phyloP scores from a whole-genome alignment of 2,329 filamentous ascomycete genomes.

The Fusarium secorum region DNA sequence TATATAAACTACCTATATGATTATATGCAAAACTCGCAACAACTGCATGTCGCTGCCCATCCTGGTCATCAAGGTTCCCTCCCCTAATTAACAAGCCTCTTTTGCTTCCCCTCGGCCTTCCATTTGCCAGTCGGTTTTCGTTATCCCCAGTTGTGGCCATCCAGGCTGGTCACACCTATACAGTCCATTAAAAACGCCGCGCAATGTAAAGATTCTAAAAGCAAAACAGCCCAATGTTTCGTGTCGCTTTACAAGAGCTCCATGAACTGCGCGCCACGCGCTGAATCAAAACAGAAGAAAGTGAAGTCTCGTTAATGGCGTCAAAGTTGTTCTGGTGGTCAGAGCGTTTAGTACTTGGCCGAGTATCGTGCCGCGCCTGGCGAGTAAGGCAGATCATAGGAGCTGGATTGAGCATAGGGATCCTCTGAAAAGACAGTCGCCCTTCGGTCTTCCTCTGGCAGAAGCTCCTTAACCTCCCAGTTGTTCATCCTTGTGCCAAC shows the following conservation, averaged over 20 bases:
- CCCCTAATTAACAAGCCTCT: conserved; percentile 24
- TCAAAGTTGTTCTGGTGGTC: conserved; percentile 8
- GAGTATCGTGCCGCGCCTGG: conserved; percentile 55
- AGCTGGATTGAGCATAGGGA: conserved; percentile 64
- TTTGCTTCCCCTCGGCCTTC: conserved; percentile 2
- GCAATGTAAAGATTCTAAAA: conserved; percentile 35
- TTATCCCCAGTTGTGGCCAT: conserved; percentile 11
- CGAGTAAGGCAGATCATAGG: conserved; percentile 62
- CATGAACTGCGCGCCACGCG: conserved; percentile 13
- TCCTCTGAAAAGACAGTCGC: conserved; percentile 76
- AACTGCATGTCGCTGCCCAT: conserved; percentile 11
- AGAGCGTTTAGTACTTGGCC: conserved; percentile 52
- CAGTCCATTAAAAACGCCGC: conserved; percentile 34
- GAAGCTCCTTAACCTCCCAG: conserved; percentile 95
- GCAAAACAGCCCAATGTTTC: conserved; percentile 7
- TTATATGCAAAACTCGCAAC: conserved; percentile 24
- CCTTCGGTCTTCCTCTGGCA: conserved; percentile 81
- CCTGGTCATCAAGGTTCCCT: conserved; percentile 1
- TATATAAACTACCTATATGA: conserved; percentile 33
- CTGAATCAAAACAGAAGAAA: conserved; percentile 26
- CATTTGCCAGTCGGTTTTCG: conserved; percentile 13
- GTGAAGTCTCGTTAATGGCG: conserved; percentile 30
- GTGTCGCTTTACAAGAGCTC: neutral
- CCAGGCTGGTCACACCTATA: neutral
- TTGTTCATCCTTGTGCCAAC: conserved; percentile 95